These are phyloP conservation scores for Dactylellina parvicollis DNA, from an alignment of 2,329 filamentous ascomycete species.

Conservation along the genomic window DNA sequence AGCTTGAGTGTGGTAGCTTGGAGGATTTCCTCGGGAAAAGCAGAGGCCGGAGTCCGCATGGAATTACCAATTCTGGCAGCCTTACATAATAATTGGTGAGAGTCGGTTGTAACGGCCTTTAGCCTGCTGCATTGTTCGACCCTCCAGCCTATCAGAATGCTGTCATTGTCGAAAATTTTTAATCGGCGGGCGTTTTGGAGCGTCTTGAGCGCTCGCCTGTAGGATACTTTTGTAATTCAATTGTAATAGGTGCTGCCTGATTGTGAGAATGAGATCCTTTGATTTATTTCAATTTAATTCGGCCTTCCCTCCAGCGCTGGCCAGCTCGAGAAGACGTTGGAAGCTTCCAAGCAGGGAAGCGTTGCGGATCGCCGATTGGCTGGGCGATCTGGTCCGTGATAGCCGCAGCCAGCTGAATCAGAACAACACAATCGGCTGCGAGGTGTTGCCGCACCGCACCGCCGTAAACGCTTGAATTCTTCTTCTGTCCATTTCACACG, in stretches of 20 bases:
- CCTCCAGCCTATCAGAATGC: slow-evolving; percentile 30
- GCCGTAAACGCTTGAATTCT: neutral
- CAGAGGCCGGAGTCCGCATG: slow-evolving; percentile 28
- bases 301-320: slow-evolving; percentile 10
- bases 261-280: slow-evolving; percentile 13
- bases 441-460: slow-evolving; percentile 26
- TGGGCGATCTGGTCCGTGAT: neutral
- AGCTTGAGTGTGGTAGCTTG: neutral
- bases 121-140: slow-evolving; percentile 13
- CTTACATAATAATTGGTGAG: slow-evolving; percentile 35
- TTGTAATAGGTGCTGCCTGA: slow-evolving; percentile 25
- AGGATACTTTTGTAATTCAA: slow-evolving; percentile 11
- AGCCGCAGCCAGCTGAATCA: slow-evolving; percentile 8
- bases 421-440: slow-evolving; percentile 36
- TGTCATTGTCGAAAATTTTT: slow-evolving; percentile 17
- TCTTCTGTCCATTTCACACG: neutral
- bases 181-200: slow-evolving; percentile 2
- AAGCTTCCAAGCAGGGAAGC: neutral
- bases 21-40: slow-evolving; percentile 13
- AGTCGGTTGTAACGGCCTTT: slow-evolving; percentile 35
- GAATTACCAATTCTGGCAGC: slow-evolving; percentile 10
- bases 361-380: slow-evolving; percentile 33
- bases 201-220: slow-evolving; percentile 44
- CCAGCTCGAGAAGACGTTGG: neutral
- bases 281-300: slow-evolving; percentile 13